phyloP scores from a whole-genome alignment of 2,329 filamentous ascomycete species.

The Colletotrichum trifolii region DNA sequence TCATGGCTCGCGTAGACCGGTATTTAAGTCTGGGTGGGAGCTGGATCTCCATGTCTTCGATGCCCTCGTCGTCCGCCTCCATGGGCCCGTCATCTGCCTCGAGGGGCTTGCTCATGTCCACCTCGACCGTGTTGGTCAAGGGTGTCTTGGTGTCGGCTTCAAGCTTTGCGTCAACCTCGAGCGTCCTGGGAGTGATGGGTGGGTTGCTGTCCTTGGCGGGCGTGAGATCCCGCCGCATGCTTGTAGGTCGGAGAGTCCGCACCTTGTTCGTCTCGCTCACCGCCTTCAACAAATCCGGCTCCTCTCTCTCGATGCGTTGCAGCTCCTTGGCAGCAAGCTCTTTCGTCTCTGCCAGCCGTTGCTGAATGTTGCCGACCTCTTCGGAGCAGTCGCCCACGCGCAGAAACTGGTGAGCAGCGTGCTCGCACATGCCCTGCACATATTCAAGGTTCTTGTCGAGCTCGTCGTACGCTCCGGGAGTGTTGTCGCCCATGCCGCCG shows the following conservation, averaged over 20 bases:
- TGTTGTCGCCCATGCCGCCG: conserved; percentile 37
- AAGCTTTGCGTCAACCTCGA: conserved; percentile 47
- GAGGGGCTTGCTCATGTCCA: conserved; percentile 30
- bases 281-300: conserved; percentile 56
- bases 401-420: conserved; percentile 89
- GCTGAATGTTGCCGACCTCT: conserved; percentile 77
- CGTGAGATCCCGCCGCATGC: conserved; percentile 60
- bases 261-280: conserved; percentile 52
- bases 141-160: conserved; percentile 36
- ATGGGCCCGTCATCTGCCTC: conserved; percentile 32
- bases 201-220: conserved; percentile 39
- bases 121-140: conserved; percentile 16
- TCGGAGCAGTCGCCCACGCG: conserved; percentile 85
- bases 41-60: conserved; percentile 49
- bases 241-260: conserved; percentile 63
- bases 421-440: conserved; percentile 85
- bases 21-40: conserved; percentile 53
- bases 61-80: conserved; percentile 53
- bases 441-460: conserved; percentile 83
- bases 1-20: conserved; percentile 55
- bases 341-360: conserved; percentile 72
- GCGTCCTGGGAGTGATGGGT: conserved; percentile 37
- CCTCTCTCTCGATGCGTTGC: conserved; percentile 64
- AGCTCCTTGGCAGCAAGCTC: conserved; percentile 70
- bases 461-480: conserved; percentile 71